phyloP scores from a whole-genome alignment of 2,329 filamentous ascomycete genomes.

The Arthrobotrys entomopaga region DNA sequence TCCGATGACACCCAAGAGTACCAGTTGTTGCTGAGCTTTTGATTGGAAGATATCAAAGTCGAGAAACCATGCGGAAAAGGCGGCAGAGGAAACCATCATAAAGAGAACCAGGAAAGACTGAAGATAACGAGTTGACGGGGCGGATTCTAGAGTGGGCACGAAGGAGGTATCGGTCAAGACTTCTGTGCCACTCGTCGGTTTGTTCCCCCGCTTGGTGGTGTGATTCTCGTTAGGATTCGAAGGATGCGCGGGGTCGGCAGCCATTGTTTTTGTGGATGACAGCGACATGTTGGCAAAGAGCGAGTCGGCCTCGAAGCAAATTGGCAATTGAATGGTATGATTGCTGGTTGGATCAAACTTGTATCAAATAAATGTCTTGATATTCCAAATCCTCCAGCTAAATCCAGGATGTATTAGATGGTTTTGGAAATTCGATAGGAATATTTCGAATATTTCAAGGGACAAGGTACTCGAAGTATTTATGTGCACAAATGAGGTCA shows the following conservation, averaged over 20 bases:
- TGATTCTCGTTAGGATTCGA: background rate
- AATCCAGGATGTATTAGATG: no score
- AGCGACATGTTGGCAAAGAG: background rate
- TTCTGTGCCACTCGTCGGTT: conserved; percentile 9
- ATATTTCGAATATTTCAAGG: no score
- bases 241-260: background rate
- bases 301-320: no score
- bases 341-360: no score
- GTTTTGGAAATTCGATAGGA: no score
- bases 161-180: conserved; percentile 14
- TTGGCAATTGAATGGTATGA: no score
- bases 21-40: conserved; percentile 4
- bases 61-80: conserved; percentile 7
- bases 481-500: no score
- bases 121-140: conserved; percentile 11
- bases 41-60: conserved; percentile 22
- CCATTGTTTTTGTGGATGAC: background rate
- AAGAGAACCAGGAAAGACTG: conserved; percentile 21
- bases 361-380: no score
- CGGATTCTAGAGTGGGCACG: conserved; percentile 13
- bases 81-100: background rate
- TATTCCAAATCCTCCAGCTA: no score
- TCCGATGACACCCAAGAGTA: background rate
- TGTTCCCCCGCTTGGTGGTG: background rate
- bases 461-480: no score